Conservation (phyloP, 1,284 basidiomycete species). For the Omphalotus olearius region DNA sequence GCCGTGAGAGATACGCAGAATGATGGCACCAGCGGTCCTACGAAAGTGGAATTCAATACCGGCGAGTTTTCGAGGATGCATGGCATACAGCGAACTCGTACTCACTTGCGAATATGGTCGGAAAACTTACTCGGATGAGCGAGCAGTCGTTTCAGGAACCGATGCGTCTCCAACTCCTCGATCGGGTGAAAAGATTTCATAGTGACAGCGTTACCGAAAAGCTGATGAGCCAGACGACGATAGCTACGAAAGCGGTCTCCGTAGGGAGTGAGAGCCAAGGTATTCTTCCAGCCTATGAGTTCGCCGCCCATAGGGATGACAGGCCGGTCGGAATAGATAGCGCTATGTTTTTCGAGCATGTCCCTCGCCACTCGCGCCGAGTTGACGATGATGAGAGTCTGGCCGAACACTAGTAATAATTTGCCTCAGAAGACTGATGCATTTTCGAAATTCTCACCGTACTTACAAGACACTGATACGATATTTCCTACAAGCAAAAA, state of each 20-base stretch:
- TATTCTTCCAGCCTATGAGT: constrained; percentile 19
- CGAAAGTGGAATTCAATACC: not conserved
- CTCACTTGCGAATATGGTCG: constrained; percentile 14
- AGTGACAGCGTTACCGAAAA: constrained; percentile 17
- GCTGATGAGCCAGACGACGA: constrained; percentile 36
- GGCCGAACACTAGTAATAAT: constrained; percentile 16
- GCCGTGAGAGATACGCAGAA: constrained; percentile 15
- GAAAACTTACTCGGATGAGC: constrained; percentile 10
- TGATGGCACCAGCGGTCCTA: constrained; percentile 15
- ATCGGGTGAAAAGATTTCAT: constrained; percentile 16
- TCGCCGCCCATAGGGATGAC: constrained; percentile 18
- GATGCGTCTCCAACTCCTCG: constrained; percentile 15
- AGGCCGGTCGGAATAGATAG: constrained; percentile 25
- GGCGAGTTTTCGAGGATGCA: not conserved
- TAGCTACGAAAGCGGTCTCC: constrained; percentile 37
- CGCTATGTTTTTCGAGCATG: constrained; percentile 22
- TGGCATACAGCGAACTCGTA: not conserved
- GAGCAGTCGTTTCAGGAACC: constrained; percentile 12
- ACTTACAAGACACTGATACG: constrained; percentile 11
- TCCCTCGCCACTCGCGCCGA: constrained; percentile 21
- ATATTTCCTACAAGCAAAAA: constrained; percentile 4
- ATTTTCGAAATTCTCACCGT: not conserved
- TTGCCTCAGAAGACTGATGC: not conserved
- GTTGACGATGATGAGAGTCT: constrained; percentile 23
- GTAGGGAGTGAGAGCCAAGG: constrained; percentile 23